These are phyloP conservation scores for Neofusicoccum kwambonambiense DNA, from an alignment of 2,329 filamentous ascomycete species.

Conservation along the genomic window DNA sequence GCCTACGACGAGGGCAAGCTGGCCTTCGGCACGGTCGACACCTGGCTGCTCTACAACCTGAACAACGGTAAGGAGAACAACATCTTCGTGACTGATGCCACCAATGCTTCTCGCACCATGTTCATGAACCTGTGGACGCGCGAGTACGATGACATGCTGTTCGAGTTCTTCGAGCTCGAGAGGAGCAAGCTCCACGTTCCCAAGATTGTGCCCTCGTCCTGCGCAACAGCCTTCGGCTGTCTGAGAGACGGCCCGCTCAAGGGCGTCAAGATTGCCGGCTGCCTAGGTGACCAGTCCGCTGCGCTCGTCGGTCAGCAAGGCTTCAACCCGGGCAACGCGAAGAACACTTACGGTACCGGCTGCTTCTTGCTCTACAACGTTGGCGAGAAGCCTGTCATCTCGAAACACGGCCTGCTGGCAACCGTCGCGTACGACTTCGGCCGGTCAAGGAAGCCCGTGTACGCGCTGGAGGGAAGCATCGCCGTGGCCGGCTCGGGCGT, in stretches of 20 bases:
- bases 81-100: slow-evolving; percentile 78
- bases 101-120: slow-evolving; percentile 89
- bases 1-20: slow-evolving; percentile 76
- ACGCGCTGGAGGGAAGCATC: slow-evolving; percentile 81
- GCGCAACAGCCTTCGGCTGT: slow-evolving; percentile 68
- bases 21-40: slow-evolving; percentile 83
- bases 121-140: slow-evolving; percentile 85
- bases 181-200: slow-evolving; percentile 70
- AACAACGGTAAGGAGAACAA: slow-evolving; percentile 69
- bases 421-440: slow-evolving; percentile 86
- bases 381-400: slow-evolving; percentile 80
- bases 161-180: slow-evolving; percentile 79
- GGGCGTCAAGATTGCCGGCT: slow-evolving; percentile 75
- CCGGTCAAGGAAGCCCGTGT: slow-evolving; percentile 64
- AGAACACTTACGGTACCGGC: slow-evolving; percentile 89
- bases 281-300: slow-evolving; percentile 81
- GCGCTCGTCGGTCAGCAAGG: slow-evolving; percentile 84
- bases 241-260: slow-evolving; percentile 65
- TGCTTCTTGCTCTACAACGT: slow-evolving; percentile 91
- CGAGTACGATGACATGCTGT: slow-evolving; percentile 73
- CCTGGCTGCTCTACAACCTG: slow-evolving; percentile 82
- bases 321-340: slow-evolving; percentile 77
- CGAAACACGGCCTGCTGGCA: slow-evolving; percentile 76
- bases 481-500: slow-evolving; percentile 79
- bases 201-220: slow-evolving; percentile 80